Conservation (phyloP, 768 basidiomycete genomes). For the Leucosporidium creatinivorum region DNA sequence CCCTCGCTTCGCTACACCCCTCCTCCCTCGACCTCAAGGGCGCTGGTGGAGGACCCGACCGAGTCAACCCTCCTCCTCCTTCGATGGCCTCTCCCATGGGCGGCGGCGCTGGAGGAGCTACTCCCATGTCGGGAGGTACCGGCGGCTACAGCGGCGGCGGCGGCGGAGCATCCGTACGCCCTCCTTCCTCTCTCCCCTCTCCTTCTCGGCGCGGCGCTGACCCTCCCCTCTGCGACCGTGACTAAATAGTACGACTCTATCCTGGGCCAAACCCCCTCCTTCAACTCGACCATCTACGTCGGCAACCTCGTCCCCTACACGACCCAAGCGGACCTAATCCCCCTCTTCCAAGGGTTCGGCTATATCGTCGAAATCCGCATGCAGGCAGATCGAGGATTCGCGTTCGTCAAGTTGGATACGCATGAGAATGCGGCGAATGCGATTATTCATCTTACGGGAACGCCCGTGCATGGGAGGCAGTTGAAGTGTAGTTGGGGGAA, state of each 20-base stretch:
- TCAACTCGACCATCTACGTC: constrained; percentile 87
- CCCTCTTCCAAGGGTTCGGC: constrained; percentile 95
- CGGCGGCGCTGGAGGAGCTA: constrained; percentile 7
- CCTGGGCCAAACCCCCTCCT: constrained; percentile 82
- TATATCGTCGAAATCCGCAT: constrained; percentile 98
- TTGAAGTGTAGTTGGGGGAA: constrained; percentile 99
- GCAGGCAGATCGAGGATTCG: constrained; percentile 98
- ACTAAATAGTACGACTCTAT: constrained; percentile 70
- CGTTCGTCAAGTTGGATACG: constrained; percentile 96
- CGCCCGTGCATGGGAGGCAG: constrained; percentile 92
- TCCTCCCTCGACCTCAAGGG: neutral
- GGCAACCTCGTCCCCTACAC: constrained; percentile 97
- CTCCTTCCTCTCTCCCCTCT: neutral
- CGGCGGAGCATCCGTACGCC: neutral
- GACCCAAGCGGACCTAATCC: constrained; percentile 94
- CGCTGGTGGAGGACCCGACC: constrained; percentile 45
- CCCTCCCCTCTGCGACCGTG: neutral
- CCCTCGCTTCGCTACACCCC: too few species aligned
- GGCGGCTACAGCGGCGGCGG: constrained; percentile 8
- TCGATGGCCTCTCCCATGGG: neutral
- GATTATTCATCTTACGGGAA: constrained; percentile 91
- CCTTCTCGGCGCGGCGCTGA: neutral
- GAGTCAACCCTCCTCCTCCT: constrained; percentile 45
- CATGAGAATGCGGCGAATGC: constrained; percentile 98
- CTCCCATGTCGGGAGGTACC: too few species aligned